Conservation (phyloP, 345 rosid genomes). For the Eucalyptus sp. region DNA sequence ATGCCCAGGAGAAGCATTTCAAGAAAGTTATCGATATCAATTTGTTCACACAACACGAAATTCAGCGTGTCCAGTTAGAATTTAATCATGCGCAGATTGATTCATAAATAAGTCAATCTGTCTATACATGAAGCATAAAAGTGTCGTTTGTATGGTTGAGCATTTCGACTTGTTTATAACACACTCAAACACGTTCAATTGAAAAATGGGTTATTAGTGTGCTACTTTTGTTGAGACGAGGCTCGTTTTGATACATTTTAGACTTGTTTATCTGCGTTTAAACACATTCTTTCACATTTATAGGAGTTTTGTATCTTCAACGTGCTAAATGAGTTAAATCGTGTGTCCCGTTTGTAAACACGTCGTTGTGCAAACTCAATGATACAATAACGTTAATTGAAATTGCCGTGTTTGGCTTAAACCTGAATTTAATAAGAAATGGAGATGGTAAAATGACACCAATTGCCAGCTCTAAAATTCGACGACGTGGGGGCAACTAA, state of each 20-base stretch:
- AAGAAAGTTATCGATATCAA: conserved; percentile 7
- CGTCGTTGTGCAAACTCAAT: background rate
- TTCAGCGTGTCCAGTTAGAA: rapidly evolving
- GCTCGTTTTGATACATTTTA: background rate
- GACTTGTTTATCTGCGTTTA: background rate
- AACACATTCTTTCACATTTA: background rate
- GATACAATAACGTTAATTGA: background rate
- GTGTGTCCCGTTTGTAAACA: background rate
- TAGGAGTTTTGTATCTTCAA: background rate
- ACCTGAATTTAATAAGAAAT: background rate
- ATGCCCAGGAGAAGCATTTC: conserved; percentile 43
- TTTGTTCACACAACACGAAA: rapidly evolving
- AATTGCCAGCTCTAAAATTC: background rate
- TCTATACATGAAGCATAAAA: background rate
- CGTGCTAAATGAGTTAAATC: background rate
- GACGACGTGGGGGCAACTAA: background rate
- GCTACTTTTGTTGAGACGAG: no score
- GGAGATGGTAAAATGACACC: background rate
- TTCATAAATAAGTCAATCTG: no score
- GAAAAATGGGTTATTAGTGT: background rate
- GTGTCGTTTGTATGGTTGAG: background rate
- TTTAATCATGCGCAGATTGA: rapidly evolving
- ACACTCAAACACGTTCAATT: background rate
- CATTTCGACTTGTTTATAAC: background rate
- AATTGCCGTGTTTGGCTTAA: background rate